Conservation (phyloP, 306 rosid genomes). For the Sicyos baderoa region DNA sequence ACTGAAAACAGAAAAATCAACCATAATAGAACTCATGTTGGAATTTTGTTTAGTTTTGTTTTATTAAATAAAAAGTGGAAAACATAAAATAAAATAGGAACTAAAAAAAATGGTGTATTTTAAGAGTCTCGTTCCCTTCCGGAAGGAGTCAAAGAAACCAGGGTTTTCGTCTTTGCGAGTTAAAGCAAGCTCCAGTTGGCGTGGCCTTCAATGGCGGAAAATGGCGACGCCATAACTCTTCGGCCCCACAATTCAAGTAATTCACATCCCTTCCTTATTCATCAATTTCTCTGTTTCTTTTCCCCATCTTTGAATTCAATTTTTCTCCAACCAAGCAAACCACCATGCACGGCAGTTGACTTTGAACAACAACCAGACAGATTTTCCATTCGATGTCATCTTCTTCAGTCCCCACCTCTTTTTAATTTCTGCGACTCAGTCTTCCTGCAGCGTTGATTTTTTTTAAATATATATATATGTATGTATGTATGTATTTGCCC, state of each 20-base stretch:
- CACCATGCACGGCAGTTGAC: slow-evolving; percentile 17
- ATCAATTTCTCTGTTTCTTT: background rate
- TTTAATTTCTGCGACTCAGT: slow-evolving; percentile 13
- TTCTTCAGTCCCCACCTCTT: background rate
- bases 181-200: background rate
- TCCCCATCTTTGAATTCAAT: slow-evolving; percentile 10
- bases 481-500: background rate
- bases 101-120: too few relatives aligned
- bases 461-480: too few relatives aligned
- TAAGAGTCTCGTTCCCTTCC: too few relatives aligned
- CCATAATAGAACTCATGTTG: too few relatives aligned
- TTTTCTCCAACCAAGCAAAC: background rate
- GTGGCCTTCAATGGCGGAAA: slow-evolving; percentile 5
- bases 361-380: background rate
- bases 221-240: background rate
- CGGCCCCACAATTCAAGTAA: slow-evolving; percentile 10
- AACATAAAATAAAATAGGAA: too few relatives aligned
- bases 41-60: too few relatives aligned
- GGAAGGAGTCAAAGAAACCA: background rate
- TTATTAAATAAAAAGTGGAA: too few relatives aligned
- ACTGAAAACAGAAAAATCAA: too few relatives aligned
- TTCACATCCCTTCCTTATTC: too few relatives aligned
- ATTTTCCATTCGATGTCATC: slow-evolving; percentile 7
- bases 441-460: background rate
- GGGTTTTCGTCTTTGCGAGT: background rate